Conservation (phyloP, 495 filamentous ascomycete genomes). For the Penicillium ochrochloron region DNA sequence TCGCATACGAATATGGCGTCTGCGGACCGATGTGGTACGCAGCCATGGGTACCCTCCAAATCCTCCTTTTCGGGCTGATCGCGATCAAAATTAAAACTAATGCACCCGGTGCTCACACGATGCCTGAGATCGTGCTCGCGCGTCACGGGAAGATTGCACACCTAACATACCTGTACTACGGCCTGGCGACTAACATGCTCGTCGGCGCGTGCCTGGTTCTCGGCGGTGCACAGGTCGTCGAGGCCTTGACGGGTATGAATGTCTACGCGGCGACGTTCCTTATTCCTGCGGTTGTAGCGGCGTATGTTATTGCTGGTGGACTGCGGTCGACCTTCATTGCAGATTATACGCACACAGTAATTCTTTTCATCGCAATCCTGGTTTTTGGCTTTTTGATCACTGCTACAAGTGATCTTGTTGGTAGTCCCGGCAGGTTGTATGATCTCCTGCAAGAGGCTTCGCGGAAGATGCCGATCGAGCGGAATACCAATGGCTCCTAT, state of each 20-base stretch:
- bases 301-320: conserved; percentile 51
- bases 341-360: conserved; percentile 52
- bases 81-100: conserved; percentile 49
- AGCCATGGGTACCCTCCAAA: conserved; percentile 43
- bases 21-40: conserved; percentile 53
- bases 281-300: conserved; percentile 45
- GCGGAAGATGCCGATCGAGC: conserved; percentile 45
- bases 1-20: conserved; percentile 56
- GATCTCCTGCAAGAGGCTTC: conserved; percentile 53
- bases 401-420: conserved; percentile 48
- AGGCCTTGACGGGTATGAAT: conserved; percentile 49
- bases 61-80: neutral
- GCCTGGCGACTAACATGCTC: conserved; percentile 51
- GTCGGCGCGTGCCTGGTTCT: conserved; percentile 46
- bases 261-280: conserved; percentile 50
- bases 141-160: conserved; percentile 45
- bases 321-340: conserved; percentile 47
- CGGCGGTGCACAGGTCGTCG: conserved; percentile 48
- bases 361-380: conserved; percentile 51
- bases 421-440: conserved; percentile 50
- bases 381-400: conserved; percentile 55
- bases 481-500: conserved; percentile 56
- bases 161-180: conserved; percentile 44
- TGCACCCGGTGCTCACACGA: conserved; percentile 44
- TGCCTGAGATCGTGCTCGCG: conserved; percentile 44